Evolutionary conservation across 73 alveolate genomes (phyloP).

Genomic region (Effrenium voratum): DNA sequence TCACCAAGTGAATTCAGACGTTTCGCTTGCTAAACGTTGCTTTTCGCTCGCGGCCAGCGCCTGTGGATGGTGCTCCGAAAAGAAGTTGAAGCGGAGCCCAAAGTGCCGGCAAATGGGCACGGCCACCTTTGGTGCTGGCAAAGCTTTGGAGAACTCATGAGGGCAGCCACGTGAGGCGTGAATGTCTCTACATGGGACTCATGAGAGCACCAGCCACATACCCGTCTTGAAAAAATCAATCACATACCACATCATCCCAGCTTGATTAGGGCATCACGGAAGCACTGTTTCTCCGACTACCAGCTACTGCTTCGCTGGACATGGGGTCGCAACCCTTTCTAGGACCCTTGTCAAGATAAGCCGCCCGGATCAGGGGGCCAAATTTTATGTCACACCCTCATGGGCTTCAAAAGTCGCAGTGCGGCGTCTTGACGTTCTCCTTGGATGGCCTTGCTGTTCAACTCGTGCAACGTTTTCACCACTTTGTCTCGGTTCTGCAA

Average conservation of each 20-base stretch:
- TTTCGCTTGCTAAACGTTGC: not conserved
- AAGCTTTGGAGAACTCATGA: not conserved
- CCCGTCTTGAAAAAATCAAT: not conserved
- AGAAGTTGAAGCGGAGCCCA: constrained; percentile 85
- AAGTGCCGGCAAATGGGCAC: constrained; percentile 62
- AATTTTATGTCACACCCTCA: too few species aligned
- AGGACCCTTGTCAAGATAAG: too few species aligned
- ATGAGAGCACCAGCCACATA: not conserved
- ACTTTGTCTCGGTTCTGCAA: constrained; percentile 87
- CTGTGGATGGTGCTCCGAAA: constrained; percentile 90
- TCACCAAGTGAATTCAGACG: not conserved
- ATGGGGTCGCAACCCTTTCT: too few species aligned
- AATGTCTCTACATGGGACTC: not conserved
- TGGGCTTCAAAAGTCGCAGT: too few species aligned
- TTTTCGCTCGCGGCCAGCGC: not conserved
- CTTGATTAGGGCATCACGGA: too few species aligned
- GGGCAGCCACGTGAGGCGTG: not conserved
- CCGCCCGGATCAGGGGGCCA: too few species aligned
- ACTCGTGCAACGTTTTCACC: constrained; percentile 82
- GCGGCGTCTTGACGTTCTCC: too few species aligned
- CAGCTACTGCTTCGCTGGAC: too few species aligned
- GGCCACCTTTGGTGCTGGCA: constrained; percentile 1
- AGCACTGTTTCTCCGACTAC: too few species aligned
- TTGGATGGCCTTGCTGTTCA: constrained; percentile 74
- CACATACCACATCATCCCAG: not conserved